Evolutionary conservation across 225 moss, liverwort and hornwort genomes (phyloP).

Genomic region (Straminergon stramineum): DNA sequence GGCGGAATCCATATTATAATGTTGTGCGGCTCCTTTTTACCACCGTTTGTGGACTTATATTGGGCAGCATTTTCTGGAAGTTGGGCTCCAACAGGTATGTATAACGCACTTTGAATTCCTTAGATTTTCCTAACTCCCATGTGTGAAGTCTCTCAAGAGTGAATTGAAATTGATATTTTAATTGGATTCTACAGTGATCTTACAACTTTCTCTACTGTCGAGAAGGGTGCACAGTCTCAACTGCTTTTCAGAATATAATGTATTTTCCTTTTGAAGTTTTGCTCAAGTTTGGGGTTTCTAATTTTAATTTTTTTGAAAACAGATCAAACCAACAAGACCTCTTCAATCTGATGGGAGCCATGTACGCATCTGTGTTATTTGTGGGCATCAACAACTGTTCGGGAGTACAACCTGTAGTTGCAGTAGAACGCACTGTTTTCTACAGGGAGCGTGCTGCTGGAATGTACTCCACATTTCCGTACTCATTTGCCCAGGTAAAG

Average conservation of each 20-base stretch:
- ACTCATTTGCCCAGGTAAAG: conserved; percentile 76
- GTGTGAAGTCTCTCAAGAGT: background rate
- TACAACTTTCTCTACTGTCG: background rate
- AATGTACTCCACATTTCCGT: conserved; percentile 87
- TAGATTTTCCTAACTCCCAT: background rate
- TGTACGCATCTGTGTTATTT: conserved; percentile 67
- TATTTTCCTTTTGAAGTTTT: no score
- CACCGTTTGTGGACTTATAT: conserved; percentile 43
- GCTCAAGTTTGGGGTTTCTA: background rate
- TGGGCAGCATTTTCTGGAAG: conserved; percentile 67
- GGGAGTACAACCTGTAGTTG: conserved; percentile 81
- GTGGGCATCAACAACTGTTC: conserved; percentile 84
- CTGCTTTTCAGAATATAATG: background rate
- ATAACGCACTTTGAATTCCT: background rate
- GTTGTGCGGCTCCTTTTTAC: conserved; percentile 66
- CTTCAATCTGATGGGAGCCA: conserved; percentile 75
- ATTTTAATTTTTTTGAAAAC: background rate
- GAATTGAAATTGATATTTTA: background rate
- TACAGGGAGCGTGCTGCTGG: conserved; percentile 87
- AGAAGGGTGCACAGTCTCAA: background rate
- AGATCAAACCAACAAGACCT: conserved; percentile 52
- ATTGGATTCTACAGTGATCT: background rate
- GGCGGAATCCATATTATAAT: conserved; percentile 79
- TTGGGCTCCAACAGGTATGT: conserved; percentile 44
- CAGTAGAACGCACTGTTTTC: conserved; percentile 71